Evolutionary conservation across 805 yeast genomes (phyloP).

Genomic region (Saccharomycodes ludwigii): DNA sequence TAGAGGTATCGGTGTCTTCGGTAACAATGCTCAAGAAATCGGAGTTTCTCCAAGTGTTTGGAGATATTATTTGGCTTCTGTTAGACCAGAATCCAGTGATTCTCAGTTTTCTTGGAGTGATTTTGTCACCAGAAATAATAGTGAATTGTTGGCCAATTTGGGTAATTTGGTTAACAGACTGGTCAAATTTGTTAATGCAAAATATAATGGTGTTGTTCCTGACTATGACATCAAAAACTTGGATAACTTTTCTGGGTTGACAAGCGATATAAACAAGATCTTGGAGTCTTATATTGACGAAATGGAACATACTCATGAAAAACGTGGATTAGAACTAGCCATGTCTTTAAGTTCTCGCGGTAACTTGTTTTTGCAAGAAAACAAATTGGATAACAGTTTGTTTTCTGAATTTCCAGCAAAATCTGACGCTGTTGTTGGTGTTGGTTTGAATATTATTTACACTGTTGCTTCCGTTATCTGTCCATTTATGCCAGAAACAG

Average conservation of each 20-base stretch:
- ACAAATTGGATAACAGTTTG: conserved; percentile 82
- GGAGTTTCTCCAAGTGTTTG: conserved; percentile 89
- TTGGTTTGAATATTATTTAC: conserved; percentile 81
- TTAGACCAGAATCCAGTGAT: conserved; percentile 92
- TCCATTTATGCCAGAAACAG: conserved; percentile 87
- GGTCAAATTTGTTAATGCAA: conserved; percentile 79
- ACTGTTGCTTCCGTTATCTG: conserved; percentile 68
- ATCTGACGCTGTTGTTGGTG: conserved; percentile 86
- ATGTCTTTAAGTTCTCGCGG: conserved; percentile 90
- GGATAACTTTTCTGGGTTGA: conserved; percentile 33
- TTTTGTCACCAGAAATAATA: conserved; percentile 85
- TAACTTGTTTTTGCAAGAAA: conserved; percentile 90
- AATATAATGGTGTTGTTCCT: conserved; percentile 87
- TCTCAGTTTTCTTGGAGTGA: conserved; percentile 97
- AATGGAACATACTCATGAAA: conserved; percentile 68
- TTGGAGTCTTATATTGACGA: conserved; percentile 50
- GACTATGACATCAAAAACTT: conserved; percentile 37
- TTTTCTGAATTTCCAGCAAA: conserved; percentile 63
- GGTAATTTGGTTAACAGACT: conserved; percentile 96
- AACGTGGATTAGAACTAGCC: conserved; percentile 84
- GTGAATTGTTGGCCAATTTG: conserved; percentile 86
- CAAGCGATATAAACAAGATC: conserved; percentile 49
- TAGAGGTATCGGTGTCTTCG: conserved; percentile 96
- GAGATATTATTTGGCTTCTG: conserved; percentile 89
- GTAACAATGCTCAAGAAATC: conserved; percentile 91